Base-by-base conservation (phyloP, 805 yeast species). In the Candida lessepsii region DNA sequence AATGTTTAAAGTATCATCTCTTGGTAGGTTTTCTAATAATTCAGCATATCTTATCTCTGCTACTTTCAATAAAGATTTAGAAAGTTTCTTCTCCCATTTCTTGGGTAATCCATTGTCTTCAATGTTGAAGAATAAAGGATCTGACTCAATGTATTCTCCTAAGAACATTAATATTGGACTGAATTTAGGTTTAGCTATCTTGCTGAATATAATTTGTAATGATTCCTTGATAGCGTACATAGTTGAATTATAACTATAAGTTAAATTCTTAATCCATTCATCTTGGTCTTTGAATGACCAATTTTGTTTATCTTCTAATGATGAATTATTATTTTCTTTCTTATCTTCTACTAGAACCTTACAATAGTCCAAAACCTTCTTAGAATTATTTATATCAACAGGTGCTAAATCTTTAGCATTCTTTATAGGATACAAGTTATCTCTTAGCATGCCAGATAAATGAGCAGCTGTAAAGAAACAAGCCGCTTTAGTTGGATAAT, bases 171-270 rank as follows among this genome's bases (percentile, higher is more conserved):
- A 51, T 21, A 63, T 59, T 0, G 83, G 79, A 0, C 80, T 78
- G 42, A 84, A 73, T 48, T 75, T 77, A 0, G 90, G 89, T 38
- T 77, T 71, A 8, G 56, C 49, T 28, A 63, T 64, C 29, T 51
- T 57, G 35, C 62, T 67, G 53, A 66, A 73, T 3, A 79, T 53
- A 19, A 63, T 59, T 10, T 66, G 49, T 13, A 83, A 47, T 3
- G 63, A 51, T 24, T 64, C 69, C 40, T 70, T 70, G 11, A 82
- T 55, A 2, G 74, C 60, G 24, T 60, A 57, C 54, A 82, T 66
- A 2, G 71, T 59, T 34, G 71, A 73, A 29, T 67, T 68, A 41
- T 76, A 77, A 1, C 78, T 58, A 29, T 60, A 57, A 2, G 67
- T 54, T 27, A 82, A 50, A 51, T 73, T 70, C 3, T 65, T 58